Percentiles rank a stretch among this genome's conserved stretches.
Evolutionary conservation across 225 moss, liverwort and hornwort genomes (phyloP).

Genomic region (Bryoerythrophyllum caledonicum): DNA sequence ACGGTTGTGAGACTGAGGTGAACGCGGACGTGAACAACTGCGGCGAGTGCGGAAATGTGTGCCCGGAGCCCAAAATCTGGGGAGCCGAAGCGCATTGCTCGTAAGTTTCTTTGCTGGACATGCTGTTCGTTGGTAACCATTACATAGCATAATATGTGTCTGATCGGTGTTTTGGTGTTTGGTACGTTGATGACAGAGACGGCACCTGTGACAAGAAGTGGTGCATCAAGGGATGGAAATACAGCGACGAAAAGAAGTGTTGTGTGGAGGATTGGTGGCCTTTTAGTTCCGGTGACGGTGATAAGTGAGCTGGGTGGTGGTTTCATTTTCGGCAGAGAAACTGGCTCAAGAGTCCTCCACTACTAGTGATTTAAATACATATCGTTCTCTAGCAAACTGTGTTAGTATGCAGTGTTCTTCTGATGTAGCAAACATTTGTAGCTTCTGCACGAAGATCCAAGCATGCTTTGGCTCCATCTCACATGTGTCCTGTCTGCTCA

Average conservation of each 20-base stretch:
- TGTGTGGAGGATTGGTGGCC: slow-evolving; percentile 18
- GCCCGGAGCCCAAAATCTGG: not conserved
- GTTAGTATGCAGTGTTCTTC: too few relatives aligned
- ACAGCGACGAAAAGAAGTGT: slow-evolving; percentile 11
- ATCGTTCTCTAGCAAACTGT: too few relatives aligned
- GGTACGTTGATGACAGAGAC: not conserved
- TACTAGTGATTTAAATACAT: too few relatives aligned
- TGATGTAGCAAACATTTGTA: too few relatives aligned
- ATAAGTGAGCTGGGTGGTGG: not conserved
- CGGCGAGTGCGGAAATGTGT: not conserved
- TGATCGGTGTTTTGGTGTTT: not conserved
- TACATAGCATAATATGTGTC: too few relatives aligned
- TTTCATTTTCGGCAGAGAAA: not conserved
- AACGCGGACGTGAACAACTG: slow-evolving; percentile 3
- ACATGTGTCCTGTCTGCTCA: too few relatives aligned
- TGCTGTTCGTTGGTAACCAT: too few relatives aligned
- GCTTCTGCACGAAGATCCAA: too few relatives aligned
- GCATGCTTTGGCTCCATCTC: too few relatives aligned
- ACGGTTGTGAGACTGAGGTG: not conserved
- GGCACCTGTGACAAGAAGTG: slow-evolving; percentile 1
- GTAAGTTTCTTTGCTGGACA: too few relatives aligned
- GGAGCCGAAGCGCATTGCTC: slow-evolving; percentile 11
- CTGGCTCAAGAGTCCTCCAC: not conserved
- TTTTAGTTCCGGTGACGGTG: not conserved
- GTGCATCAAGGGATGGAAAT: slow-evolving; percentile 18